Evolutionary conservation across 768 basidiomycete species (phyloP), one percentile per base, ranked within the genome.

Genomic region (Kwoniella mangroviensis): DNA sequence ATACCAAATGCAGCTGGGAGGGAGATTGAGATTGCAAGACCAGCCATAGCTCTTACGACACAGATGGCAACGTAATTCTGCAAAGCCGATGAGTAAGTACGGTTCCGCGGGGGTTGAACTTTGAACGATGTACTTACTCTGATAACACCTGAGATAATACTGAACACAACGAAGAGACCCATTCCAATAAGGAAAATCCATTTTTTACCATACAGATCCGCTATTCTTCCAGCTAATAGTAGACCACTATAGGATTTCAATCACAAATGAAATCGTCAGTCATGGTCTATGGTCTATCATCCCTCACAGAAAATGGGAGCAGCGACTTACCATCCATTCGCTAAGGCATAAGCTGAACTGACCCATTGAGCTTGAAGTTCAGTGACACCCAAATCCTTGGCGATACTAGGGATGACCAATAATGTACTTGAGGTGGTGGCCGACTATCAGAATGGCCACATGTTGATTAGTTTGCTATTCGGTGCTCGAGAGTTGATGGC

Each of bases 121-220:
- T n/a, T n/a, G n/a, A n/a, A n/a, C n/a, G n/a, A n/a, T n/a, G n/a
- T n/a, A n/a, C n/a, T n/a, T n/a, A n/a, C n/a, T n/a, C n/a, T n/a
- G n/a, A n/a, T n/a, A n/a, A n/a, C 68, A 22, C 73, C 76, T 13
- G 70, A 69, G 13, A 75, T 57, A 57, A 94, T 78, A 0, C 89
- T 87, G 69, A 90, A 90, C 0, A 85, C 84, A 9, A 85, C 79
- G 45, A 90, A 86, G 65, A 86, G 84, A 3, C 84, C 9, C 40
- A 88, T 87, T 1, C 93, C 93, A 3, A 85, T 11, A 6, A 90
- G 65, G 80, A 92, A 95, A 0, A 85, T 85, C 42, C 84, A 86
- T 75, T 91, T 92, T 41, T 92, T 86, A 1, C 93, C 92, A 72
- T 90, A 89, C 17, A 76, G 55, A 63, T 80, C 79, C 12, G 79